These are phyloP conservation scores for Saprolegnia parasitica DNA, from an alignment of 352 stramenopile genomes.

Conservation along the genomic window DNA sequence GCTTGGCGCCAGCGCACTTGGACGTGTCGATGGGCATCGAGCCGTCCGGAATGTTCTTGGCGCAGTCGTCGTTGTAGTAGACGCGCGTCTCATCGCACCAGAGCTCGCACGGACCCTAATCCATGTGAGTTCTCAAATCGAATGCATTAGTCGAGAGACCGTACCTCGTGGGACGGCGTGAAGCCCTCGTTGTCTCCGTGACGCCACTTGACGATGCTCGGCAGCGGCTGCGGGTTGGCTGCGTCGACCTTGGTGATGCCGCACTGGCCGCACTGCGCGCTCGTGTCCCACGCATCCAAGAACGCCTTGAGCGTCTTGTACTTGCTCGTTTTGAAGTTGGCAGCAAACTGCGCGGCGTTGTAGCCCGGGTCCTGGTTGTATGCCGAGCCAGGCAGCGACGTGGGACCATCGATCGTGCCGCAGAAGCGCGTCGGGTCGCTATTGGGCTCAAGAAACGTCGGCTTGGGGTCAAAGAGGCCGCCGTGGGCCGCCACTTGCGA, in stretches of 20 bases:
- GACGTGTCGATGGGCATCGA: not conserved
- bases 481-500: not conserved
- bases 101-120: constrained; percentile 6
- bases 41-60: constrained; percentile 10
- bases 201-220: constrained; percentile 2
- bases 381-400: not conserved
- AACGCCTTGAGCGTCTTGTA: constrained; percentile 12
- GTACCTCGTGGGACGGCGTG: constrained; percentile 1
- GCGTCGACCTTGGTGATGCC: constrained; percentile 12
- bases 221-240: not conserved
- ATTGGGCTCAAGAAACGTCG: not conserved
- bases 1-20: not conserved
- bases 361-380: constrained; percentile 9
- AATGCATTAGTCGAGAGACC: not conserved
- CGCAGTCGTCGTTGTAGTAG: constrained; percentile 12
- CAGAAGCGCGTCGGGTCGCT: not conserved
- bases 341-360: constrained; percentile 1
- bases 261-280: constrained; percentile 5
- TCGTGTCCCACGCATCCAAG: not conserved
- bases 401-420: constrained; percentile 11
- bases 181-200: constrained; percentile 10
- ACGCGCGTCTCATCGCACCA: constrained; percentile 10
- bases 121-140: too few relatives aligned
- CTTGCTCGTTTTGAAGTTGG: constrained; percentile 1
- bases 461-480: constrained; percentile 5